Conservation (phyloP, 805 yeast genomes). For the Vanderwaltozyma yarrowii region DNA sequence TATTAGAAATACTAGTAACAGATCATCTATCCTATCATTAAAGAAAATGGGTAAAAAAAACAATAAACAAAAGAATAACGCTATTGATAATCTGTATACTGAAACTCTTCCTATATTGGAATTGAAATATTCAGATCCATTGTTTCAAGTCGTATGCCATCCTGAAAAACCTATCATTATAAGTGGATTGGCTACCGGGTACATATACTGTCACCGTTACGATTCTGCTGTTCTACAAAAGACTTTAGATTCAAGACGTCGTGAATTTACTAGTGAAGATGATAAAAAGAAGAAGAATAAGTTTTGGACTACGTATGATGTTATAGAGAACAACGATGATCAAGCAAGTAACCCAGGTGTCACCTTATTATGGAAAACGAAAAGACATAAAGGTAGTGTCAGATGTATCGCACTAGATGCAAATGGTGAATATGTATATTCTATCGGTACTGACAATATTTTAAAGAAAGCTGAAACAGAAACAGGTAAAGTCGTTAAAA, state of each 20-base stretch:
- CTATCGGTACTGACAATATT: constrained; percentile 73
- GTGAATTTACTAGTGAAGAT: constrained; percentile 13
- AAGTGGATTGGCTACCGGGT: constrained; percentile 77
- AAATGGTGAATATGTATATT: constrained; percentile 40
- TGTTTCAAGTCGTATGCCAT: constrained; percentile 72
- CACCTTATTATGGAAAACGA: constrained; percentile 63
- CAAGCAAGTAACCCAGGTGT: constrained; percentile 21
- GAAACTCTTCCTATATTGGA: constrained; percentile 28
- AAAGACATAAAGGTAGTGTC: constrained; percentile 83
- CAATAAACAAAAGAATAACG: constrained; percentile 13
- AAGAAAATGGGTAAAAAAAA: constrained; percentile 6
- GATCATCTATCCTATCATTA: too few relatives aligned
- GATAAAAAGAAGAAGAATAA: constrained; percentile 27
- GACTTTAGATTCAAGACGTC: constrained; percentile 11
- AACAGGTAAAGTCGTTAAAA: constrained; percentile 67
- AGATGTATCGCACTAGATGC: constrained; percentile 56
- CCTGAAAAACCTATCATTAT: constrained; percentile 57
- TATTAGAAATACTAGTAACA: too few relatives aligned
- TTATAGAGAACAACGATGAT: constrained; percentile 7
- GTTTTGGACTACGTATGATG: constrained; percentile 35
- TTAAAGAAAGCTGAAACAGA: constrained; percentile 62
- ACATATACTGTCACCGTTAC: constrained; percentile 52
- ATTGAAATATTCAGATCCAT: constrained; percentile 41
- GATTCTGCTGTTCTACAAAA: constrained; percentile 36
- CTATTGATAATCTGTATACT: constrained; percentile 6